Percentiles rank a stretch among this genome's conserved stretches.
phyloP scores from a whole-genome alignment of 441 rosid species.

The Arabidopsis hybrid region DNA sequence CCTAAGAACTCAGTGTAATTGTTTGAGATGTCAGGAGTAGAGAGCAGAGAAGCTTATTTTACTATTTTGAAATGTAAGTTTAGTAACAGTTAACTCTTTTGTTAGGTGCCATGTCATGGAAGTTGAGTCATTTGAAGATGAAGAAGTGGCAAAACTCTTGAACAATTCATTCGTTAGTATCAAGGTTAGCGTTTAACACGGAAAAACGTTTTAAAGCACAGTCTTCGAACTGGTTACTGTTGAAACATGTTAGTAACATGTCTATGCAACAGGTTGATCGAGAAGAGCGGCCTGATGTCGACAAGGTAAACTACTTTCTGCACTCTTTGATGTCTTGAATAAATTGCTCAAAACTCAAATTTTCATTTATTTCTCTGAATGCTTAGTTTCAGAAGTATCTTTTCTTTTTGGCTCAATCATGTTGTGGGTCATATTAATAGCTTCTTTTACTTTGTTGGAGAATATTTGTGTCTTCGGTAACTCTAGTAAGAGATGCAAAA shows the following conservation, averaged over 20 bases:
- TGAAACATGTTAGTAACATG: conserved; percentile 33
- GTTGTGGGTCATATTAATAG: not conserved
- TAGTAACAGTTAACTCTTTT: conserved; percentile 14
- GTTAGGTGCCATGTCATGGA: conserved; percentile 99
- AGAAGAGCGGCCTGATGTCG: conserved; percentile 97
- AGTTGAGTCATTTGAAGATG: conserved; percentile 94
- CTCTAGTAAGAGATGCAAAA: conserved; percentile 4
- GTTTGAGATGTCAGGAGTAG: not conserved
- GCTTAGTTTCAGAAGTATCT: not conserved
- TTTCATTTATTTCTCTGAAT: conserved; percentile 1
- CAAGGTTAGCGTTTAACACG: conserved; percentile 61
- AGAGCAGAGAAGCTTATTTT: not conserved
- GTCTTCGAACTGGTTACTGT: conserved; percentile 2
- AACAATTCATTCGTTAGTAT: conserved; percentile 85
- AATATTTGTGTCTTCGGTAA: not conserved
- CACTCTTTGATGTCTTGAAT: not conserved
- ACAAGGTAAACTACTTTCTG: conserved; percentile 64
- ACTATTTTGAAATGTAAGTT: conserved; percentile 19
- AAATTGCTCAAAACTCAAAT: not conserved
- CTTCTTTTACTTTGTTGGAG: not conserved
- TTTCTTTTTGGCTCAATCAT: not conserved
- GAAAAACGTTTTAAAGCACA: not conserved
- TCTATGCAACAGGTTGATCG: conserved; percentile 78
- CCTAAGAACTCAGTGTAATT: not conserved
- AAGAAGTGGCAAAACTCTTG: conserved; percentile 78